phyloP scores from a whole-genome alignment of 176 grass and related monocot genomes.

The Pharus latifolius region DNA sequence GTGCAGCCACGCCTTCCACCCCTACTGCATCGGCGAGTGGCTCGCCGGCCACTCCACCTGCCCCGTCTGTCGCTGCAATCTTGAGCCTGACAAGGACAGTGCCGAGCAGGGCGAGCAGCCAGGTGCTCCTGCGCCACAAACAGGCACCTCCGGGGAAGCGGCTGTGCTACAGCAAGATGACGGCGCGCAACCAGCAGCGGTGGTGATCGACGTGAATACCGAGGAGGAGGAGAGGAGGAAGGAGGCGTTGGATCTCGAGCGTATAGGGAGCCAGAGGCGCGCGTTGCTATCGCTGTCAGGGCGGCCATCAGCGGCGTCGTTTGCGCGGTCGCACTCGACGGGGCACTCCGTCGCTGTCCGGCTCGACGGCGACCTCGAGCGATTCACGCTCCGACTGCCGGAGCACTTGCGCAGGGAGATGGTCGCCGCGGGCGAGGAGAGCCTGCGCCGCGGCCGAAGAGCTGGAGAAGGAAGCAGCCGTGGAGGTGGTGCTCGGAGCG shows the following conservation, averaged over 20 bases:
- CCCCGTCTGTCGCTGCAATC: constrained; percentile 66
- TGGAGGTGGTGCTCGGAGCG: constrained; percentile 16
- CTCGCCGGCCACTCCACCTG: constrained; percentile 56
- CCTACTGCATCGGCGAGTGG: constrained; percentile 71
- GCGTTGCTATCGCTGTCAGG: constrained; percentile 50
- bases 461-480: no score
- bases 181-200: no score
- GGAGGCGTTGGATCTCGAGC: constrained; percentile 56
- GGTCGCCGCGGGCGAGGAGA: constrained; percentile 27
- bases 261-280: constrained; percentile 67
- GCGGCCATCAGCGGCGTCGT: no score
- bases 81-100: not conserved
- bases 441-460: constrained; percentile 20
- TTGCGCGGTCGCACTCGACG: constrained; percentile 72
- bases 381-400: constrained; percentile 75
- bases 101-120: not conserved
- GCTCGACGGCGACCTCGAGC: constrained; percentile 35
- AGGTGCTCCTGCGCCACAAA: no score
- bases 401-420: constrained; percentile 55
- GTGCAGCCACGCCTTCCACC: constrained; percentile 88
- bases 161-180: not conserved
- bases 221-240: not conserved
- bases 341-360: constrained; percentile 46
- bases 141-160: no score
- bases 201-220: constrained; percentile 19